Conservation (phyloP, 495 filamentous ascomycete species). For the Astrocystis sublimbata region DNA sequence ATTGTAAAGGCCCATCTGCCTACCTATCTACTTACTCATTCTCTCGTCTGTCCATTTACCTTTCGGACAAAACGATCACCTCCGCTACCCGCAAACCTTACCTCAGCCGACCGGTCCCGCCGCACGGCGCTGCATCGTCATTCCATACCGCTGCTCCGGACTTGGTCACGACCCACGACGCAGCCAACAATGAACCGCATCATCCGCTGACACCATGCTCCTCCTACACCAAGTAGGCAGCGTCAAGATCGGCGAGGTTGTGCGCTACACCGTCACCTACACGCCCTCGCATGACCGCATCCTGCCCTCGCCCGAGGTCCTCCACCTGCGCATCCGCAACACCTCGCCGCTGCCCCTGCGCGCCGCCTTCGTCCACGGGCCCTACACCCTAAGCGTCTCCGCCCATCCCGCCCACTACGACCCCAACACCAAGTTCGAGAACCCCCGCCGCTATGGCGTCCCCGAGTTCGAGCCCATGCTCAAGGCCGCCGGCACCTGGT, state of each 20-base stretch:
- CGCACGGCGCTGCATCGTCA: neutral
- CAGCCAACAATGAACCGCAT: slow-evolving; percentile 11
- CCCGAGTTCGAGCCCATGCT: slow-evolving; percentile 94
- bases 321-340: slow-evolving; percentile 87
- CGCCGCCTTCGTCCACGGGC: slow-evolving; percentile 93
- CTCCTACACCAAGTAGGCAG: slow-evolving; percentile 84
- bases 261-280: slow-evolving; percentile 91
- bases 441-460: slow-evolving; percentile 60
- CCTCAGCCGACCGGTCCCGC: too few relatives aligned
- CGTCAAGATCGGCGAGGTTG: slow-evolving; percentile 89
- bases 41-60: neutral
- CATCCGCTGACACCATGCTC: slow-evolving; percentile 61
- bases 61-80: too few relatives aligned
- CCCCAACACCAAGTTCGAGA: slow-evolving; percentile 70
- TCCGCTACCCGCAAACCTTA: too few relatives aligned
- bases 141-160: neutral
- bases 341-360: slow-evolving; percentile 86
- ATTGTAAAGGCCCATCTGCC: neutral
- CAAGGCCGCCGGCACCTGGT: slow-evolving; percentile 88
- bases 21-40: neutral
- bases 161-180: neutral
- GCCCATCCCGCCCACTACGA: slow-evolving; percentile 79
- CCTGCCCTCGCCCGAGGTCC: slow-evolving; percentile 72
- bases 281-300: slow-evolving; percentile 85
- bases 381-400: slow-evolving; percentile 85